A percentile compares a stretch with the other conserved stretches of the same genome.
phyloP scores from a whole-genome alignment of 805 yeast species.

The Sporopachydermia lactativora region DNA sequence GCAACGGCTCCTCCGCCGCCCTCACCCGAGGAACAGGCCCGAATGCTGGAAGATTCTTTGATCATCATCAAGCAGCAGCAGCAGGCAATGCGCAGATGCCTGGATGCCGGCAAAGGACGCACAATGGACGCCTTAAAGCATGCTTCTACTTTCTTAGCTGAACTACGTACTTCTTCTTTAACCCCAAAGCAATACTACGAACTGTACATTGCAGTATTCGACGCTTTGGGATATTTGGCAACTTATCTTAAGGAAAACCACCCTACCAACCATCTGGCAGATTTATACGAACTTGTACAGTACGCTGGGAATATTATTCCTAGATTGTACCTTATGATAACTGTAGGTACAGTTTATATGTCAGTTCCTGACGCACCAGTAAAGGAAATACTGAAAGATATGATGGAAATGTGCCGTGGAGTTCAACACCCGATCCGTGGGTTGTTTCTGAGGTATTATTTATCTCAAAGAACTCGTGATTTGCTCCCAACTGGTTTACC shows the following conservation, averaged over 20 bases:
- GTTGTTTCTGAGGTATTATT: conserved; percentile 74
- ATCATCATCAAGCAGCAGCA: conserved; percentile 54
- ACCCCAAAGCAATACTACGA: conserved; percentile 92
- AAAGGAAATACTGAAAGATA: conserved; percentile 80
- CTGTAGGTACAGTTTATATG: conserved; percentile 86
- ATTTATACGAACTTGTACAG: conserved; percentile 87
- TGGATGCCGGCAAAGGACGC: conserved; percentile 44
- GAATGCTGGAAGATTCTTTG: conserved; percentile 29
- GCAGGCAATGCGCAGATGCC: conserved; percentile 58
- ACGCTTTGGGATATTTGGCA: conserved; percentile 59
- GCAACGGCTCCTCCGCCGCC: conserved; percentile 3
- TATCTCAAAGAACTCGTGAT: conserved; percentile 72
- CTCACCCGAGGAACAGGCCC: conserved; percentile 16
- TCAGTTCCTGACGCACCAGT: conserved; percentile 63
- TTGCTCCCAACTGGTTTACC: conserved; percentile 35
- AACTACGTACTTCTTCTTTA: conserved; percentile 58
- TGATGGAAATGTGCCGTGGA: conserved; percentile 96
- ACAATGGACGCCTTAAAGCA: conserved; percentile 83
- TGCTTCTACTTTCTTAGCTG: conserved; percentile 69
- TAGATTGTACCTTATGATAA: conserved; percentile 83
- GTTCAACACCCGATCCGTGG: conserved; percentile 95
- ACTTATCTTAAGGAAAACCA: conserved; percentile 53
- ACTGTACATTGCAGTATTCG: conserved; percentile 70
- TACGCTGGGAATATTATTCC: conserved; percentile 89
- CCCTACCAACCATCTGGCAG: conserved; percentile 63